Evolutionary conservation across 2,329 filamentous ascomycete genomes (phyloP).

Genomic region (Alternaria infectoria): DNA sequence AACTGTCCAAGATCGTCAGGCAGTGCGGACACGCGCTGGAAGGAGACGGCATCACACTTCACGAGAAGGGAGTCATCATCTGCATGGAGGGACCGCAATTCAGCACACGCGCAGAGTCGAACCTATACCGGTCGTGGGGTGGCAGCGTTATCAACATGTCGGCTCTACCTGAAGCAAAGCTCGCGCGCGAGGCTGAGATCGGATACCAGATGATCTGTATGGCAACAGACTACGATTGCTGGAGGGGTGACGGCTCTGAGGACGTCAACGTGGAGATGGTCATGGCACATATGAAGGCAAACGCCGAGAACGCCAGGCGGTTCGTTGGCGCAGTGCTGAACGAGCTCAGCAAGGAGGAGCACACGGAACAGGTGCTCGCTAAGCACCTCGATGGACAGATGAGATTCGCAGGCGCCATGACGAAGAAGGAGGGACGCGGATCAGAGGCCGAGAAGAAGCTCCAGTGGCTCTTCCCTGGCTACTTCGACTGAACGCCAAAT

Average conservation of each 20-base stretch:
- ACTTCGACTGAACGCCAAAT: slow-evolving; percentile 58
- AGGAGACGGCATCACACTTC: slow-evolving; percentile 83
- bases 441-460: slow-evolving; percentile 79
- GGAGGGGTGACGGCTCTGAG: slow-evolving; percentile 77
- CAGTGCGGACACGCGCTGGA: slow-evolving; percentile 77
- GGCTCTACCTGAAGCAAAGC: slow-evolving; percentile 90
- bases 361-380: slow-evolving; percentile 75
- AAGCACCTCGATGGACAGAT: slow-evolving; percentile 81
- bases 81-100: slow-evolving; percentile 99
- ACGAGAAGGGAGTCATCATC: slow-evolving; percentile 82
- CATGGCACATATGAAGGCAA: slow-evolving; percentile 93
- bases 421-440: slow-evolving; percentile 75
- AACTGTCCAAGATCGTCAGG: slow-evolving; percentile 76
- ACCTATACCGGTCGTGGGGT: slow-evolving; percentile 94
- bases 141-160: slow-evolving; percentile 99
- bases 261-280: slow-evolving; percentile 95
- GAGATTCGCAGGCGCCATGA: slow-evolving; percentile 82
- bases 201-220: slow-evolving; percentile 99
- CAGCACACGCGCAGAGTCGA: slow-evolving; percentile 91
- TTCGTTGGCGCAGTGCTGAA: slow-evolving; percentile 89
- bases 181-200: slow-evolving; percentile 94
- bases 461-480: slow-evolving; percentile 86
- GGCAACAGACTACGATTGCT: slow-evolving; percentile 99
- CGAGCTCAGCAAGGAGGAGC: slow-evolving; percentile 78
- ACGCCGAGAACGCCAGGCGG: slow-evolving; percentile 82